phyloP scores from a whole-genome alignment of 2,329 filamentous ascomycete species.

The Metarhizium humberi region DNA sequence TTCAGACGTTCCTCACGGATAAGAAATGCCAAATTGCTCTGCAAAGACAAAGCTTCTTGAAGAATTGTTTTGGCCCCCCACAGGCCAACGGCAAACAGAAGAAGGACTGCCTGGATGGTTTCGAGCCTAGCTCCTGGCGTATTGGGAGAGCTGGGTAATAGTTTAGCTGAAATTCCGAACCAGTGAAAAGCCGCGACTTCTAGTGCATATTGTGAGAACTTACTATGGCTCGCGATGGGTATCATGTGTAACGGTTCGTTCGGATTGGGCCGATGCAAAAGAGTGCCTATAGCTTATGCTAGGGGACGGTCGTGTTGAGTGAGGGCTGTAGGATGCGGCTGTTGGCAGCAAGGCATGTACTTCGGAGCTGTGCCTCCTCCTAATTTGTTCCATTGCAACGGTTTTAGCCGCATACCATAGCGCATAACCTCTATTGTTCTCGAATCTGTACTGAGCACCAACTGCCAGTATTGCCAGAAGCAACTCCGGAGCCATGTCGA shows the following conservation, averaged over 20 bases:
- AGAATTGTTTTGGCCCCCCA: constrained; percentile 54
- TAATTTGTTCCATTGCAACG: constrained; percentile 49
- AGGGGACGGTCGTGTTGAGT: constrained; percentile 49
- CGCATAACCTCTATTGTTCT: constrained; percentile 47
- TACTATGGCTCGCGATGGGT: constrained; percentile 52
- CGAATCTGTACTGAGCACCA: constrained; percentile 57
- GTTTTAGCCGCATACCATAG: constrained; percentile 53
- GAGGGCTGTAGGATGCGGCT: constrained; percentile 48
- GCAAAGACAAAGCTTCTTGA: constrained; percentile 49
- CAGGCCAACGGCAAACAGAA: constrained; percentile 51
- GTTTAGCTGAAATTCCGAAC: background rate
- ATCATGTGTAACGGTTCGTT: constrained; percentile 47
- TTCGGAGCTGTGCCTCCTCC: constrained; percentile 46
- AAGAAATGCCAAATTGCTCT: constrained; percentile 47
- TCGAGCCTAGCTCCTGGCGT: constrained; percentile 51
- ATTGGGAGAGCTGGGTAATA: constrained; percentile 41
- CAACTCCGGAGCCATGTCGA: constrained; percentile 58
- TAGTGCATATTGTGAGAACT: constrained; percentile 18
- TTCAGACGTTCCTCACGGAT: constrained; percentile 49
- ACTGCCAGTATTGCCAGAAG: constrained; percentile 59
- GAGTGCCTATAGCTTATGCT: constrained; percentile 49
- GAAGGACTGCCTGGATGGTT: constrained; percentile 54
- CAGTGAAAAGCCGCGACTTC: background rate
- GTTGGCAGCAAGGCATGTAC: constrained; percentile 47
- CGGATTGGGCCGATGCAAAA: constrained; percentile 48